Conservation (phyloP, 495 filamentous ascomycete genomes). For the Talaromyces borbonicus region DNA sequence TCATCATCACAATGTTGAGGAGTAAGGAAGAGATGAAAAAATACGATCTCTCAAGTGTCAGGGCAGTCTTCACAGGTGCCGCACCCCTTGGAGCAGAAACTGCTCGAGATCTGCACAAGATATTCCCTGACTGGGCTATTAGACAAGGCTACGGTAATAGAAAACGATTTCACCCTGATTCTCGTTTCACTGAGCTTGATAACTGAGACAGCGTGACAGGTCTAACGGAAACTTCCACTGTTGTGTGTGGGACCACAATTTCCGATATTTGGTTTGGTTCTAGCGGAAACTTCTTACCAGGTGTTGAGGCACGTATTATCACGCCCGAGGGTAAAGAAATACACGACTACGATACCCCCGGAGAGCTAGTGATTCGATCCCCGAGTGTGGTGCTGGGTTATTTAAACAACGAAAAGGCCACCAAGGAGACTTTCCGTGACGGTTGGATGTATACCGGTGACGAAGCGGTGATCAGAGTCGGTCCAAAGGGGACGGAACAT, state of each 20-base stretch:
- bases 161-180: too few species aligned
- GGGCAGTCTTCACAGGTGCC: constrained; percentile 64
- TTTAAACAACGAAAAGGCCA: constrained; percentile 75
- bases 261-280: constrained; percentile 64
- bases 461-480: constrained; percentile 60
- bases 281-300: constrained; percentile 62
- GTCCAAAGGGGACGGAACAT: constrained; percentile 61
- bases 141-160: constrained; percentile 71
- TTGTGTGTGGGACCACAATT: constrained; percentile 55
- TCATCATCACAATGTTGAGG: constrained; percentile 73
- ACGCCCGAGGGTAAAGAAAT: constrained; percentile 68
- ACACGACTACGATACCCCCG: constrained; percentile 62
- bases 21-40: constrained; percentile 51
- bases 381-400: constrained; percentile 78
- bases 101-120: constrained; percentile 50
- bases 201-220: constrained; percentile 31
- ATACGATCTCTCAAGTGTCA: constrained; percentile 66
- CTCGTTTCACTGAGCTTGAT: too few species aligned
- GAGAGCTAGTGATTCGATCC: constrained; percentile 68
- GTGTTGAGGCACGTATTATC: constrained; percentile 57
- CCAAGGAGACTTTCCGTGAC: constrained; percentile 66
- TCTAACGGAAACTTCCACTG: constrained; percentile 72
- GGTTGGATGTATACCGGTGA: constrained; percentile 83
- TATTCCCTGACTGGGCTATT: constrained; percentile 57
- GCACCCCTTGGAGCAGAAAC: constrained; percentile 78